Evolutionary conservation across 148 eudicot species (phyloP).

Genomic region (Polygonum maritimum): DNA sequence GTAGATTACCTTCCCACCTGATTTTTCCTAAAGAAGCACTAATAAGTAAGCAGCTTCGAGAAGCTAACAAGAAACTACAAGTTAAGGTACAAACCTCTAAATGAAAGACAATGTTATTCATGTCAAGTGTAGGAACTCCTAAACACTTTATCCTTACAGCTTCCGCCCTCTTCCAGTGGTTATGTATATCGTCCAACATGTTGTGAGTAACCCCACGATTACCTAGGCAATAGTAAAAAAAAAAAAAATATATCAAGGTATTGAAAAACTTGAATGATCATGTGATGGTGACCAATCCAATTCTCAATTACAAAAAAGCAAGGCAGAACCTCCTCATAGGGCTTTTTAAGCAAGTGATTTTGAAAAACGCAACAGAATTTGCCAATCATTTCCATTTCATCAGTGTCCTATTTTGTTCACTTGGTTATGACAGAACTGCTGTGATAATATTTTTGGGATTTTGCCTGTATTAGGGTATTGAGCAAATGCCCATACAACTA

Average conservation of each 20-base stretch:
- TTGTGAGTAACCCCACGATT: constrained; percentile 63
- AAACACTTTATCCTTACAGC: constrained; percentile 89
- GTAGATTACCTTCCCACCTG: constrained; percentile 73
- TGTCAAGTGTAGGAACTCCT: constrained; percentile 96
- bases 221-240: constrained; percentile 23
- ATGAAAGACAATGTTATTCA: constrained; percentile 82
- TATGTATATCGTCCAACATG: constrained; percentile 86
- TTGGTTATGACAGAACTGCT: background rate
- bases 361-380: background rate
- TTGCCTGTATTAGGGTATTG: background rate
- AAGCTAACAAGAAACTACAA: background rate
- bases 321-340: background rate
- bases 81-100: constrained; percentile 34
- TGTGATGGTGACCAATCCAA: background rate
- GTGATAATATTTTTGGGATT: background rate
- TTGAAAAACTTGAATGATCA: background rate
- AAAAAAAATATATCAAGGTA: background rate
- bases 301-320: background rate
- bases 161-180: constrained; percentile 89
- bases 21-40: constrained; percentile 57
- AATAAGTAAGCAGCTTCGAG: background rate
- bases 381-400: background rate
- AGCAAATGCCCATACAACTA: background rate
- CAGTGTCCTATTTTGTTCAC: background rate
- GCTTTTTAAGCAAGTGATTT: background rate